phyloP scores from a whole-genome alignment of 257 asterid species.

The Euphrasia confusa region DNA sequence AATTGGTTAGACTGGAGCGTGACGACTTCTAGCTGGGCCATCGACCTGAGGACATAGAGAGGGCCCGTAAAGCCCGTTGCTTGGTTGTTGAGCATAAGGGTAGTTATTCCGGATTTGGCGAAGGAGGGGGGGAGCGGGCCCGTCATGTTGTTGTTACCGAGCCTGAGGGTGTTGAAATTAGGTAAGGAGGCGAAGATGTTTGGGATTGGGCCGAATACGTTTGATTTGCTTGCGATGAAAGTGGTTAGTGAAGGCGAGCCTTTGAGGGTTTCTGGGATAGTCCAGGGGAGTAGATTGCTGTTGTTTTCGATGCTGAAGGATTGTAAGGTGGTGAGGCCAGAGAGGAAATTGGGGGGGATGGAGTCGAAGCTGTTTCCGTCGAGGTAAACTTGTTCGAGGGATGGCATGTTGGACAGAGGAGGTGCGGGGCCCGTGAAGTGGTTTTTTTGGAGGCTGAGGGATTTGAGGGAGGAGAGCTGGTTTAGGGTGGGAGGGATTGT shows the following conservation, averaged over 20 bases:
- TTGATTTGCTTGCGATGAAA: constrained; percentile 50
- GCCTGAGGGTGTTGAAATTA: constrained; percentile 43
- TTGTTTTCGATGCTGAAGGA: constrained; percentile 49
- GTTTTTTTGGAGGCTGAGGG: constrained; percentile 53
- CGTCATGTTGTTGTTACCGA: constrained; percentile 60
- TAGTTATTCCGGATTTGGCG: constrained; percentile 46
- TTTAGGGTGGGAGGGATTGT: constrained; percentile 43
- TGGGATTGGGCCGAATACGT: constrained; percentile 55
- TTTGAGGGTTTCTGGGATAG: constrained; percentile 35
- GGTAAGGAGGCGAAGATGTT: constrained; percentile 63
- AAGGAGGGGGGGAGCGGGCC: constrained; percentile 60
- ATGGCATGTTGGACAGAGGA: constrained; percentile 33
- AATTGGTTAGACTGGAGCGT: constrained; percentile 72
- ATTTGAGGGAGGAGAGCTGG: constrained; percentile 52
- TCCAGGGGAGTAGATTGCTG: constrained; percentile 54
- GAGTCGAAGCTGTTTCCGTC: constrained; percentile 58
- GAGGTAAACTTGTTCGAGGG: constrained; percentile 45
- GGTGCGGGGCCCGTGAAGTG: constrained; percentile 61
- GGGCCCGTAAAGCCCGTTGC: constrained; percentile 47
- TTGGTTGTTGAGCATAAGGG: constrained; percentile 66
- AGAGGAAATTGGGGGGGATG: constrained; percentile 44
- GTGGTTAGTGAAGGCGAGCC: constrained; percentile 44
- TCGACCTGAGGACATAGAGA: constrained; percentile 44
- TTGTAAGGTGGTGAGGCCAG: constrained; percentile 51
- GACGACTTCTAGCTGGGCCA: constrained; percentile 38